Conservation (phyloP, 805 yeast species). For the Maudiozyma serrabonitensis region DNA sequence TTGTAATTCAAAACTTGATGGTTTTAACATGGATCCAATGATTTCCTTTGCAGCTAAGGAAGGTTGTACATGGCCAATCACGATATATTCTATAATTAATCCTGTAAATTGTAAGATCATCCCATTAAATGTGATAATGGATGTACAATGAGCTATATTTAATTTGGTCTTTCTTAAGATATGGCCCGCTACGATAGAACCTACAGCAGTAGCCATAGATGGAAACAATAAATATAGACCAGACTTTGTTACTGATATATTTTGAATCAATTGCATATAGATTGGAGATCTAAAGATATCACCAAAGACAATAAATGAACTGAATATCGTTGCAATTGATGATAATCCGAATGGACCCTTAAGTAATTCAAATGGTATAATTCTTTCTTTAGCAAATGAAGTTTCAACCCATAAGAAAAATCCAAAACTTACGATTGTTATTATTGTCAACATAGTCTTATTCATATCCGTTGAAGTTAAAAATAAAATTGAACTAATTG, state of each 20-base stretch:
- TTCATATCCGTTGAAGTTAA: constrained; percentile 42
- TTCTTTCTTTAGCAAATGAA: constrained; percentile 39
- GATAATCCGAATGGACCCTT: constrained; percentile 47
- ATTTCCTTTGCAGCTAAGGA: constrained; percentile 2
- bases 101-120: constrained; percentile 18
- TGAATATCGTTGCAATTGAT: constrained; percentile 39
- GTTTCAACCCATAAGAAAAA: constrained; percentile 29
- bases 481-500: constrained; percentile 37
- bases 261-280: constrained; percentile 43
- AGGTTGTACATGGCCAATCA: constrained; percentile 17
- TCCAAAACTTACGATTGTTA: constrained; percentile 25
- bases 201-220: constrained; percentile 42
- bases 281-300: constrained; percentile 51
- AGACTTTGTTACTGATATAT: constrained; percentile 41
- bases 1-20: constrained; percentile 5
- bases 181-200: constrained; percentile 48
- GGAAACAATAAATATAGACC: constrained; percentile 50
- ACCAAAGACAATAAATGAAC: constrained; percentile 35
- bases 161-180: constrained; percentile 29
- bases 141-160: constrained; percentile 24
- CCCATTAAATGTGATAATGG: constrained; percentile 16
- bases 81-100: constrained; percentile 9
- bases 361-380: constrained; percentile 48
- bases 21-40: constrained; percentile 2
- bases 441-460: constrained; percentile 29